These are phyloP conservation scores for Boletus vinaceobasis DNA, from an alignment of 768 basidiomycete genomes.

Conservation along the genomic window DNA sequence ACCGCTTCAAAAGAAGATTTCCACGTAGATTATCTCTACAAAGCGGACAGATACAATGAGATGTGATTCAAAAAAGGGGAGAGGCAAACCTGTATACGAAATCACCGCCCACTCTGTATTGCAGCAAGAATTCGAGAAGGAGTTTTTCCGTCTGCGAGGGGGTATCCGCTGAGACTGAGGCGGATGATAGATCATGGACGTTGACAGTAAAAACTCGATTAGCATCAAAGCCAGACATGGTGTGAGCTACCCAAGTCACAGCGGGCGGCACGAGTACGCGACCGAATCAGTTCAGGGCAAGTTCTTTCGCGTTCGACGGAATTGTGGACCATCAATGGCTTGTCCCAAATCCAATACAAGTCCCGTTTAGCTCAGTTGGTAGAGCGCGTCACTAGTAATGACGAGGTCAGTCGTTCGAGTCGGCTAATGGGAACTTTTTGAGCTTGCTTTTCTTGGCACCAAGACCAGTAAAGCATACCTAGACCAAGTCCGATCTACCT, in stretches of 20 bases:
- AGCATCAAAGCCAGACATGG: conserved; percentile 86
- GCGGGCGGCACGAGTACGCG: conserved; percentile 8
- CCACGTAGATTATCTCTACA: conserved; percentile 80
- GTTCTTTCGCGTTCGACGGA: conserved; percentile 26
- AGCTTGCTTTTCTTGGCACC: background rate
- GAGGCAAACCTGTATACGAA: conserved; percentile 80
- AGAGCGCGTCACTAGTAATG: conserved; percentile 50
- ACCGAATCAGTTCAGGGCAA: conserved; percentile 24
- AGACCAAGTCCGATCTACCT: background rate
- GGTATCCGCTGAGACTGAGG: conserved; percentile 58
- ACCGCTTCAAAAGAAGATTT: conserved; percentile 85
- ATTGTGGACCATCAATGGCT: background rate
- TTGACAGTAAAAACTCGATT: conserved; percentile 80
- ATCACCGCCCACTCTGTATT: conserved; percentile 84
- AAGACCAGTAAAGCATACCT: background rate
- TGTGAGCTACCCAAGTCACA: background rate
- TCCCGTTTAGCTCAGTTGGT: conserved; percentile 47
- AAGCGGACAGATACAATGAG: background rate
- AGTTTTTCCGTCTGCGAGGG: conserved; percentile 80
- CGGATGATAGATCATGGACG: conserved; percentile 58
- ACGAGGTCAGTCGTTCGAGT: conserved; percentile 42
- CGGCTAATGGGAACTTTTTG: conserved; percentile 39
- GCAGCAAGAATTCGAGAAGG: conserved; percentile 80
- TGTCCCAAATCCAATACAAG: accelerated
- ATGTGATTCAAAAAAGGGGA: background rate